These are phyloP conservation scores for rapeseed (Brassica napus) DNA, from an alignment of 345 rosid genomes.

Conservation along the genomic window DNA sequence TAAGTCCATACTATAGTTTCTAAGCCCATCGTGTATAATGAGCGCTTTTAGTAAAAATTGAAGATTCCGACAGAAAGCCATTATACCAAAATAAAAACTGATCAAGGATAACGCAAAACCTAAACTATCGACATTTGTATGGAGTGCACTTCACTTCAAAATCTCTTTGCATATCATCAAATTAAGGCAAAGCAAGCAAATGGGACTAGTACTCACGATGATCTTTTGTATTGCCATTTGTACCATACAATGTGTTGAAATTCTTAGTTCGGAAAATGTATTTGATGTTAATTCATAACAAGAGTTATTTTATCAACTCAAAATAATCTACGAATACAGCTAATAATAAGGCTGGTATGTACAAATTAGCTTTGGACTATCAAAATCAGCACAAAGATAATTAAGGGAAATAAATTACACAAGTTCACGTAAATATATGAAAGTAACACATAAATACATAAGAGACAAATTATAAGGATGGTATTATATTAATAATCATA, in stretches of 20 bases:
- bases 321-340: not conserved
- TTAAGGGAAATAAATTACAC: too few species aligned
- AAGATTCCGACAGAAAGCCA: too few species aligned
- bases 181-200: slow-evolving; percentile 16
- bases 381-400: not conserved
- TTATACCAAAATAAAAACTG: not conserved
- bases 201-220: slow-evolving; percentile 16
- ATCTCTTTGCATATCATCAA: slow-evolving; percentile 14
- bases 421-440: too few species aligned
- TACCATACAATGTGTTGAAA: not conserved
- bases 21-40: not conserved
- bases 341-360: not conserved
- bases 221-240: not conserved
- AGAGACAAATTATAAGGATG: too few species aligned
- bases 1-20: not conserved
- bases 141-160: slow-evolving; percentile 26
- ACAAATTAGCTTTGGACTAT: not conserved
- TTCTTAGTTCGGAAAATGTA: not conserved
- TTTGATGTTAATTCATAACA: not conserved
- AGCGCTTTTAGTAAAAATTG: not conserved
- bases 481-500: too few species aligned
- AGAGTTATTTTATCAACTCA: not conserved
- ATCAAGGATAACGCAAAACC: not conserved
- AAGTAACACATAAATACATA: too few species aligned
- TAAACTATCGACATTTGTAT: slow-evolving; percentile 4